A percentile compares a stretch with the other conserved stretches of the same genome.
Evolutionary conservation across 1,284 basidiomycete genomes (phyloP).

Genomic region (Coniophora puteana): DNA sequence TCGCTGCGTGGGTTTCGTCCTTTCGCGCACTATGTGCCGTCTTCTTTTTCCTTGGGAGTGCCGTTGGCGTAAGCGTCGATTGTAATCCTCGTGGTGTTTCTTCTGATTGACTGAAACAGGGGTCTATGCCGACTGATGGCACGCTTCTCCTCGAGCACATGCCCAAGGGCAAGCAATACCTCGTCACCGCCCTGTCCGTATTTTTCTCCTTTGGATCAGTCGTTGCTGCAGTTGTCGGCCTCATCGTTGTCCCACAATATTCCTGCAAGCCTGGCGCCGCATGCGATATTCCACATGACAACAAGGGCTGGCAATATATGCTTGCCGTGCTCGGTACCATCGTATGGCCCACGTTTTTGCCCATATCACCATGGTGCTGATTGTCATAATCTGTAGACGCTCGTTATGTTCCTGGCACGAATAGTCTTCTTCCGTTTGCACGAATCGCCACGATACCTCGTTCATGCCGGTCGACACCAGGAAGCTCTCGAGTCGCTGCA

Average conservation of each 20-base stretch:
- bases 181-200: constrained; percentile 92
- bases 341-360: constrained; percentile 53
- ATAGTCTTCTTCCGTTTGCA: constrained; percentile 88
- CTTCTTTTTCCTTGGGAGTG: constrained; percentile 87
- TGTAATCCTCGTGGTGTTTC: not conserved
- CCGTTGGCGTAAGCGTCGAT: constrained; percentile 68
- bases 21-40: constrained; percentile 73
- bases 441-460: constrained; percentile 91
- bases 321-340: constrained; percentile 70
- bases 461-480: constrained; percentile 75
- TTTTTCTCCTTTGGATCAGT: constrained; percentile 95
- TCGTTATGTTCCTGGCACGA: constrained; percentile 82
- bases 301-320: constrained; percentile 86
- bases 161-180: constrained; percentile 86
- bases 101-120: constrained; percentile 37
- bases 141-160: constrained; percentile 93
- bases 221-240: constrained; percentile 74
- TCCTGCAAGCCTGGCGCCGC: constrained; percentile 56
- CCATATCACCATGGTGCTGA: not conserved
- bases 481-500: constrained; percentile 83
- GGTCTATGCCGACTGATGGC: constrained; percentile 96
- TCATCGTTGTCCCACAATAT: constrained; percentile 72
- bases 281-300: constrained; percentile 68
- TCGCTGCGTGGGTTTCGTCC: constrained; percentile 73
- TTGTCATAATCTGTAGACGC: constrained; percentile 50